Base-by-base conservation (phyloP, 148 eudicot species). In the Camellia sinensis region DNA sequence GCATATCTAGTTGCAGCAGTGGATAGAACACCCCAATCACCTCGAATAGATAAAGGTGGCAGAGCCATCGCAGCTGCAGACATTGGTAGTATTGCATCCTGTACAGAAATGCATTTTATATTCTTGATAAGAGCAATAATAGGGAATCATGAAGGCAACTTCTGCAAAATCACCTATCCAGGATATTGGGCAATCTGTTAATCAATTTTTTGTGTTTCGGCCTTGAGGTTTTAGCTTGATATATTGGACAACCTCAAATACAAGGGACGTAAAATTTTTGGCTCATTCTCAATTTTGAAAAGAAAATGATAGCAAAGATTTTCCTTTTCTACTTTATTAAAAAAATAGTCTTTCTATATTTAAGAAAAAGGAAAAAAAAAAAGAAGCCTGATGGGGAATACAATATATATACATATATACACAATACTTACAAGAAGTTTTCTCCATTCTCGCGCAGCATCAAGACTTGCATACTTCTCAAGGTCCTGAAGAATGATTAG, bases 21-120 rank as follows among this genome's bases (percentile, higher is more conserved):
- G 79, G 94, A 90, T 80, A 96, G 84, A 83, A 93, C 97, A 72
- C 98, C 99, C 80, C 84, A 71, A 85, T 96, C 99, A 29, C 97
- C 98, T 82, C 99, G 85, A 10, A 96, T 92, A 15, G 99, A 93
- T 79, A 96, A 77, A 75, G 99, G 99, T 64, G 99, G 98, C 71
- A 93, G 90, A 78, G 98, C 97, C 98, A 96, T 96, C 70, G 99
- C 99, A 77, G 99, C 97, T 74, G 92, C 84, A 72, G 99, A 96
- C 79, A 96, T 53, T 6, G 99, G 98, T 61, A 93, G 84, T 87
- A 96, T 92, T 53, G 95, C 92, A 86, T 96, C 99, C 99, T 96
- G 87, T 76, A 77, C 57, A 48, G 12, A 78, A 76, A 29, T 67
- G 59, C 66, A 73, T 43, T 65, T 48, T 67, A 52, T 4, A 61